Conservation (phyloP, 768 basidiomycete species). For the Clitopilus hobsonii region DNA sequence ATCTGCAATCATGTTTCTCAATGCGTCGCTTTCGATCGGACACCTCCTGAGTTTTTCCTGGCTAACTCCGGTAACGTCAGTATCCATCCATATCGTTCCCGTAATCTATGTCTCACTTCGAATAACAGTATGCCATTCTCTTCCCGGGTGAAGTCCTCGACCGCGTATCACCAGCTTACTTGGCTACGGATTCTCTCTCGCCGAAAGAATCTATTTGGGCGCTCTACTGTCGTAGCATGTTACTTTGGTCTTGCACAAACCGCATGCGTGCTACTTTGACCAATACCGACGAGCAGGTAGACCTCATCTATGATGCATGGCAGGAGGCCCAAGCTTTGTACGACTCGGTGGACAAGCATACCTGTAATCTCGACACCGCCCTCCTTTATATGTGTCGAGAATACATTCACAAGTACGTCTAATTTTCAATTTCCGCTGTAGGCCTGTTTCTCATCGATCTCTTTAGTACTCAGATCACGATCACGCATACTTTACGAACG, state of each 20-base stretch:
- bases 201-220: conserved; percentile 82
- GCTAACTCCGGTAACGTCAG: conserved; percentile 66
- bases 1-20: conserved; percentile 65
- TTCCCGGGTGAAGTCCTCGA: conserved; percentile 74
- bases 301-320: conserved; percentile 57
- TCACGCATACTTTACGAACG: conserved; percentile 62
- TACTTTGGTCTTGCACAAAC: conserved; percentile 71
- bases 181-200: conserved; percentile 40
- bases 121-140: conserved; percentile 50
- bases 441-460: too few relatives aligned
- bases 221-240: conserved; percentile 75
- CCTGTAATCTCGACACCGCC: conserved; percentile 65
- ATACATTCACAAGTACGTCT: conserved; percentile 68
- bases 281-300: conserved; percentile 49
- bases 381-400: conserved; percentile 66
- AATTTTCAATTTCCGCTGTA: conserved; percentile 4
- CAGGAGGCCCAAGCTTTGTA: conserved; percentile 65
- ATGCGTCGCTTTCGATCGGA: conserved; percentile 60
- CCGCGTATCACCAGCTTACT: conserved; percentile 35
- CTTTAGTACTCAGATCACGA: conserved; percentile 57
- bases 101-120: conserved; percentile 5
- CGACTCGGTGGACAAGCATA: conserved; percentile 61
- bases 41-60: conserved; percentile 53
- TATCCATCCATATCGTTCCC: conserved; percentile 10
- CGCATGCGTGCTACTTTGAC: conserved; percentile 40